phyloP scores from a whole-genome alignment of 2,329 filamentous ascomycete species.

The Aureobasidium sp. region DNA sequence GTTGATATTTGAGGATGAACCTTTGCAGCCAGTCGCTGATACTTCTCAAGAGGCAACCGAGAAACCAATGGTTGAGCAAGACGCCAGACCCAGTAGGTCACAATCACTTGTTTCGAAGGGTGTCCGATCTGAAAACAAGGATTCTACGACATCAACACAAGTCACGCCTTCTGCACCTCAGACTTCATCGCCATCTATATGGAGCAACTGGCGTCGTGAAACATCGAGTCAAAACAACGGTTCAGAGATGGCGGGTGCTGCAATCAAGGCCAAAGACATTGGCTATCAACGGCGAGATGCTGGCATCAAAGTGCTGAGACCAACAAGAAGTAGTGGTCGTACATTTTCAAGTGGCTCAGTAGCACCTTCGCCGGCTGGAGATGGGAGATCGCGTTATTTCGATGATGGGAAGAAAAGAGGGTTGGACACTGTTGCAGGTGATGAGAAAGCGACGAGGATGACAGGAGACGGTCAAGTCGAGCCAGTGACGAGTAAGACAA shows the following conservation, averaged over 20 bases:
- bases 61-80: not conserved
- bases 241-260: conserved; percentile 47
- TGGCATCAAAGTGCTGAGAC: conserved; percentile 85
- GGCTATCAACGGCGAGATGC: conserved; percentile 63
- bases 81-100: not conserved
- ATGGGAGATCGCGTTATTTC: conserved; percentile 39
- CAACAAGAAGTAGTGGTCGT: conserved; percentile 56
- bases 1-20: not conserved
- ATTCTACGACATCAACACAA: not conserved
- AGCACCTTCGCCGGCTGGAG: conserved; percentile 21
- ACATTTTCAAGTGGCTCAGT: conserved; percentile 32
- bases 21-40: not conserved
- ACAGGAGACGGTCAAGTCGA: conserved; percentile 1
- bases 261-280: conserved; percentile 41
- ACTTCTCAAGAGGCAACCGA: not conserved
- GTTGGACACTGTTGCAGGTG: conserved; percentile 6
- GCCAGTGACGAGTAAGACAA: conserved; percentile 22
- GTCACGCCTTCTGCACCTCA: conserved; percentile 12
- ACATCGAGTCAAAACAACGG: conserved; percentile 17
- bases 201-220: conserved; percentile 42
- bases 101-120: conserved; percentile 18
- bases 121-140: conserved; percentile 16
- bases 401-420: conserved; percentile 34
- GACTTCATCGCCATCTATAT: conserved; percentile 34
- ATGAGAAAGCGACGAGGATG: conserved; percentile 8